Base-by-base conservation (phyloP, 805 yeast species). In the Candida jianshihensis region DNA sequence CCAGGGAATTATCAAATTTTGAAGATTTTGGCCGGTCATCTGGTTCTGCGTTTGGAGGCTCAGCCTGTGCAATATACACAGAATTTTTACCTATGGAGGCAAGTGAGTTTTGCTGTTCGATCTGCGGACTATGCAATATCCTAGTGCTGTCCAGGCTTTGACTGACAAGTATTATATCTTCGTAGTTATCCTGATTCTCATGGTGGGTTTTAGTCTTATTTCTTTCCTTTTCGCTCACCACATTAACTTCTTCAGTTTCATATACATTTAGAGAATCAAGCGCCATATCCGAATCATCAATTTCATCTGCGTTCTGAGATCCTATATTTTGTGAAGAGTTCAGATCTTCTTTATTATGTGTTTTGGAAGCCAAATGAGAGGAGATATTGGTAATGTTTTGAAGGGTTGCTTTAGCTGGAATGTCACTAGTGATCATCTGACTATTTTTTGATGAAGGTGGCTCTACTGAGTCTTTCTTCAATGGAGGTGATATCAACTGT, bases 141-240 rank as follows among this genome's bases (percentile, higher is more conserved):
- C 10, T 20, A 9, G 34, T 30, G 6, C 18, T 32, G 11, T 41
- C 43, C 31, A 40, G 48, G 33, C 50, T 48, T 37, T 50, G 49
- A 30, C 49, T 47, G 6, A 48, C 50, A 14, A 48, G 42, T 2
- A 50, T 48, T 19, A 50, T 47, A 1, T 47, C 42, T 21, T 44
- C 50, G 25, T 24, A 21, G 15, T 33, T 22, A 10, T 37, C 39
- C 17, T 28, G 24, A 8, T 37, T 25, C 9, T 34, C 38, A 11
- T 24, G 14, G 22, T 20, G 9, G 10, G 7, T 10, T 7, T 20
- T 10, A 20, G 7, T 10, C 7, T 10, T 20, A 20, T 20, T 10
- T 20, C 7, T 20, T 20, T 20, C 22, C 7, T 7, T 20, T 7
- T 7, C 22, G 10, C 10, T 20, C 10, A 20, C 7, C 9, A 10